Evolutionary conservation across 352 stramenopile genomes (phyloP).

Genomic region (Phytophthora kernoviae): DNA sequence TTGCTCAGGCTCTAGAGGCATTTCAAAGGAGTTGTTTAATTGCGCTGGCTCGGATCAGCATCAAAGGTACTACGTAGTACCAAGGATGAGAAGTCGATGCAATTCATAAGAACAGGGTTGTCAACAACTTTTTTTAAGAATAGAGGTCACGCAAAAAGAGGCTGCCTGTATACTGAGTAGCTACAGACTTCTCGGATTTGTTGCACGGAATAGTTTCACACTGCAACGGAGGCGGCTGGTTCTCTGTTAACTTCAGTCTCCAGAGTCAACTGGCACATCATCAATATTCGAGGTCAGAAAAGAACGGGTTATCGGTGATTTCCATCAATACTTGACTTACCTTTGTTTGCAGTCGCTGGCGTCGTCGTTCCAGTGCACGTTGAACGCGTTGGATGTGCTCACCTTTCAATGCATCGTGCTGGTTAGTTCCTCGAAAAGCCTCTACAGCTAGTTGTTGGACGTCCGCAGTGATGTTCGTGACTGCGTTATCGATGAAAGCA

Average conservation of each 20-base stretch:
- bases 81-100: too few relatives aligned
- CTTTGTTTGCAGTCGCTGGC: constrained; percentile 51
- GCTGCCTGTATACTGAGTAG: not conserved
- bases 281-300: constrained; percentile 1
- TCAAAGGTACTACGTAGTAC: too few relatives aligned
- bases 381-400: constrained; percentile 44
- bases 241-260: constrained; percentile 21
- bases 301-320: not conserved
- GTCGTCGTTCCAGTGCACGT: constrained; percentile 49
- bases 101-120: too few relatives aligned
- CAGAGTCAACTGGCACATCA: constrained; percentile 12
- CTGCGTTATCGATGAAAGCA: constrained; percentile 17
- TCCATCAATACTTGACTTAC: constrained; percentile 13
- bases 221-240: constrained; percentile 9
- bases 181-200: not conserved
- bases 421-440: constrained; percentile 9
- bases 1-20: constrained; percentile 1
- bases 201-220: not conserved
- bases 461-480: constrained; percentile 4
- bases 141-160: constrained; percentile 10
- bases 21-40: too few relatives aligned
- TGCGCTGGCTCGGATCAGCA: too few relatives aligned
- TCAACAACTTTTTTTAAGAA: constrained; percentile 7
- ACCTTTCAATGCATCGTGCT: constrained; percentile 7
- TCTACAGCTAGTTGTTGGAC: constrained; percentile 18